Evolutionary conservation across 2,329 filamentous ascomycete genomes (phyloP).

Genomic region (Dactylellina sp.): DNA sequence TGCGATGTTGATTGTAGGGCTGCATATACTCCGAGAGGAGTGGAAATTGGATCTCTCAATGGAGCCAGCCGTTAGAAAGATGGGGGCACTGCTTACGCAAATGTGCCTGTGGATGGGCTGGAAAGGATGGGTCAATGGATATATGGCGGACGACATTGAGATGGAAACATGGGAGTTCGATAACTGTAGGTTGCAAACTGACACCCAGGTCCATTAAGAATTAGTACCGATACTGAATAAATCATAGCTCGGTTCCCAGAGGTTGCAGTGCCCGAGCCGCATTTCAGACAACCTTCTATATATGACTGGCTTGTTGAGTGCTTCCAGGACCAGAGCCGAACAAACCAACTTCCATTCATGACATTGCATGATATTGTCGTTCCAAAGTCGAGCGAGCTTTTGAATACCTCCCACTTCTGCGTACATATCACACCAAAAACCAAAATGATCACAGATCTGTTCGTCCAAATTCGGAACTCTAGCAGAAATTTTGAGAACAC

Average conservation of each 20-base stretch:
- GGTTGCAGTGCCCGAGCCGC: conserved; percentile 66
- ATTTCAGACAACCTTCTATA: conserved; percentile 71
- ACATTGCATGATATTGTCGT: conserved; percentile 68
- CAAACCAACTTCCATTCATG: conserved; percentile 64
- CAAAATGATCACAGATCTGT: conserved; percentile 76
- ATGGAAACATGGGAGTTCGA: conserved; percentile 71
- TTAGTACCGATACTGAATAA: conserved; percentile 26
- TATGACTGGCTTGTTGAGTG: conserved; percentile 69
- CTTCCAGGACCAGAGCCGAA: conserved; percentile 61
- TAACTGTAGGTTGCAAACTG: conserved; percentile 63
- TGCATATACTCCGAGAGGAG: conserved; percentile 92
- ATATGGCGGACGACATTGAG: conserved; percentile 72
- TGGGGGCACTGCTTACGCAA: conserved; percentile 83
- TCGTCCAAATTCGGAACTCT: conserved; percentile 69
- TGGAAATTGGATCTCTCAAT: conserved; percentile 78
- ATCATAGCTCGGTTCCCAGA: conserved; percentile 63
- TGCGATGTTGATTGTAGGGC: conserved; percentile 76
- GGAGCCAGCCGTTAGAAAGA: conserved; percentile 67
- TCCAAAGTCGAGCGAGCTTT: conserved; percentile 60
- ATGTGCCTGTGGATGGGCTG: conserved; percentile 85
- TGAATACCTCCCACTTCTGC: conserved; percentile 63
- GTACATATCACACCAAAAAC: conserved; percentile 73
- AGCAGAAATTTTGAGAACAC: conserved; percentile 71
- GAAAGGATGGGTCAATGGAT: conserved; percentile 73
- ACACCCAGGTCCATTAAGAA: neutral